Evolutionary conservation across 2,329 filamentous ascomycete species (phyloP).

Genomic region (Blumeria graminis): DNA sequence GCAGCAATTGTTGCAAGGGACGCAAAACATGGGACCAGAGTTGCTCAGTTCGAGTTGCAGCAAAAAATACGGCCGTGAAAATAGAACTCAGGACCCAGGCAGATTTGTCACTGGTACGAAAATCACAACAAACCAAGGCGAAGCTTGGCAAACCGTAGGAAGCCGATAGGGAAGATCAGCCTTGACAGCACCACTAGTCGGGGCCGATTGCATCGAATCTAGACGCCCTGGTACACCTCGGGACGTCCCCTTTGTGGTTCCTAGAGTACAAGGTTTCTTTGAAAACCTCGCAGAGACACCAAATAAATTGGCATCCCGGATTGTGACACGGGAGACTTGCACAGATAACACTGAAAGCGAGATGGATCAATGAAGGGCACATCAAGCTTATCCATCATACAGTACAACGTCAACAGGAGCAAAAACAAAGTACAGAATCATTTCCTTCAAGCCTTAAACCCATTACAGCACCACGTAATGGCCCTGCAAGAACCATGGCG

Average conservation of each 20-base stretch:
- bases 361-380: background rate
- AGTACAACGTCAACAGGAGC: background rate
- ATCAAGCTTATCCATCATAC: background rate
- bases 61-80: background rate
- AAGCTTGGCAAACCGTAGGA: background rate
- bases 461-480: background rate
- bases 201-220: no score
- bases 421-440: background rate
- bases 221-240: background rate
- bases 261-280: background rate
- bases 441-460: background rate
- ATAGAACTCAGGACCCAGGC: background rate
- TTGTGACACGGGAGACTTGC: no score
- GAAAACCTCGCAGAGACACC: background rate
- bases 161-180: background rate
- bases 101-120: background rate
- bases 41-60: background rate
- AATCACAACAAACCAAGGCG: no score
- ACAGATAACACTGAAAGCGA: no score
- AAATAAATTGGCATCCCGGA: no score
- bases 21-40: background rate
- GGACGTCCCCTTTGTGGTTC: background rate
- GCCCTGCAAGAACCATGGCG: background rate
- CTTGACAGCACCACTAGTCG: background rate
- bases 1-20: background rate